Percentiles rank a stretch among this genome's conserved stretches.
These are phyloP conservation scores for Solanum corneliomulleri DNA, from an alignment of 257 asterid species.

Conservation along the genomic window DNA sequence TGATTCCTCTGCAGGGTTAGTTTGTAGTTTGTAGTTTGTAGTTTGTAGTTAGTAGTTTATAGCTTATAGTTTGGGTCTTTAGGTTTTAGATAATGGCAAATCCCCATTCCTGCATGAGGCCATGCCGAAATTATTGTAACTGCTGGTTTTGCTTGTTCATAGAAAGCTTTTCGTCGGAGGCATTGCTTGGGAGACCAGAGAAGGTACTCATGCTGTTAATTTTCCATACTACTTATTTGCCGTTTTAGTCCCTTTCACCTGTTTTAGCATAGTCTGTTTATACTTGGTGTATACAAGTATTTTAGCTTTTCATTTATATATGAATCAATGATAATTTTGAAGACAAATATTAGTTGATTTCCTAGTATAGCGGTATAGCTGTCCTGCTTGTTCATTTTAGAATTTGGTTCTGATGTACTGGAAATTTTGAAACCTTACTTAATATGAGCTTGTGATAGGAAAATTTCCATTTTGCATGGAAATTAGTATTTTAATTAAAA, in stretches of 20 bases:
- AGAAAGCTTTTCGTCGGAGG: conserved; percentile 99
- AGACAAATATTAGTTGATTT: not conserved
- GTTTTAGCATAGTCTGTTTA: not conserved
- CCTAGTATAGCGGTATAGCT: not conserved
- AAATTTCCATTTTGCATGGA: not conserved
- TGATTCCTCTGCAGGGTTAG: conserved; percentile 99
- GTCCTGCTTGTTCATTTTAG: not conserved
- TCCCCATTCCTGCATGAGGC: conserved; percentile 25
- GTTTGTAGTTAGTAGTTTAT: conserved; percentile 70
- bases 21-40: conserved; percentile 81
- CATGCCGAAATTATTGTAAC: conserved; percentile 42
- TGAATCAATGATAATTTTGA: not conserved
- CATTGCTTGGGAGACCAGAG: conserved; percentile 99
- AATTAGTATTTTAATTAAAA: not conserved
- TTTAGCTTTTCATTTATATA: not conserved
- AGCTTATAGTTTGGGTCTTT: not conserved
- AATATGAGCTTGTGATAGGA: not conserved
- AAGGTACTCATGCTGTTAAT: conserved; percentile 39
- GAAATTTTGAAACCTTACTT: not conserved
- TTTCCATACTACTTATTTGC: not conserved
- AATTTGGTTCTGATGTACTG: not conserved
- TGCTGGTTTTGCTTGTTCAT: conserved; percentile 72
- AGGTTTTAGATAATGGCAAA: conserved; percentile 1
- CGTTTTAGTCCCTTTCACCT: not conserved
- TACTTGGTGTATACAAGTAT: not conserved